Evolutionary conservation across 805 yeast species (phyloP), one percentile per base, ranked within the genome.

Genomic region (Kuraishia cidri): DNA sequence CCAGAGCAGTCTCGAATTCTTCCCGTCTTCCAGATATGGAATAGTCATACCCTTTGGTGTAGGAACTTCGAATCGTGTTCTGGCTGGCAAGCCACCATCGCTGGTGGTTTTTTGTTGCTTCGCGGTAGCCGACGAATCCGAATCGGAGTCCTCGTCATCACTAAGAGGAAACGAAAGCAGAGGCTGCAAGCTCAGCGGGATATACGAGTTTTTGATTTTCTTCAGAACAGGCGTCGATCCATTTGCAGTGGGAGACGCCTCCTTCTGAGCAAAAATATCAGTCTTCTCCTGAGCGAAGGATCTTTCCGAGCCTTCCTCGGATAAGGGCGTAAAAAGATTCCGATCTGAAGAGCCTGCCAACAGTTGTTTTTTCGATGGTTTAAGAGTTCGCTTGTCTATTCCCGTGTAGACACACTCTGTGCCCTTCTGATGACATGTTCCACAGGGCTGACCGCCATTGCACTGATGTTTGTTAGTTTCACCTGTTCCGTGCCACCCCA

Each of bases 251-350:
- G n/a, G n/a, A n/a, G n/a, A n/a, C n/a, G n/a, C n/a, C n/a, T n/a
- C n/a, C n/a, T n/a, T 29, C 26, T 33, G 33, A 12, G 33, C 38
- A 19, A 13, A 32, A 27, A 8, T 32, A 38, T 30, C 56, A 27
- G 27, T 44, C 30, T 27, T 50, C 54, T 11, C 42, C 39, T 10
- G 39, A 43, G n/a, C 48, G 43, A 37, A 57, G 60, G 17, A 40
- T 43, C 34, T 67, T 62, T 5, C 37, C 38, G 15, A 56, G 45
- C 12, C 45, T 45, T 42, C 55, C 56, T 26, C 40, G 33, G 16
- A 35, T 32, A 35, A 68, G 60, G 16, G 57, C 41, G 9, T 46
- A 45, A 40, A 68, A 59, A 1, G 68, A 67, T 13, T 40, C 38
- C 6, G 44, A 41, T 3, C 60, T 23, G 59, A 31, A 52, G 36